These are phyloP conservation scores for Microsporum ferrugineum DNA, from an alignment of 2,329 filamentous ascomycete genomes.

Conservation along the genomic window DNA sequence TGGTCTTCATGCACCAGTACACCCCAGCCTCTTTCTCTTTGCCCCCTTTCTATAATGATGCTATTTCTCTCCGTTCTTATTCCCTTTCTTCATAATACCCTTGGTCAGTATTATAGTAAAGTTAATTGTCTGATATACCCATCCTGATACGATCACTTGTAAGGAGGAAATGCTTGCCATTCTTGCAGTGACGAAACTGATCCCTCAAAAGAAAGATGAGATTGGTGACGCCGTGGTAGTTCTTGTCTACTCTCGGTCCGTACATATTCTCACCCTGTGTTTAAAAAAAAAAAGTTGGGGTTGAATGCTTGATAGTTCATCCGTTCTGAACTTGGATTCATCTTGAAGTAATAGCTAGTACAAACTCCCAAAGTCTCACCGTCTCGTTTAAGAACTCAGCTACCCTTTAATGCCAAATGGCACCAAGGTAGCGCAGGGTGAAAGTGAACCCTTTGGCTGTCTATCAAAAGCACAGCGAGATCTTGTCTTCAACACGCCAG, in stretches of 20 bases:
- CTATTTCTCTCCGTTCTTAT: background rate
- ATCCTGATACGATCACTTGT: background rate
- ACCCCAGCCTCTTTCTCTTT: background rate
- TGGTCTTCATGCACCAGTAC: background rate
- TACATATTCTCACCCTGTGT: background rate
- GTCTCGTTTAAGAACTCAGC: background rate
- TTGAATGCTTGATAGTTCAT: background rate
- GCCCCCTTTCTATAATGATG: constrained; percentile 2
- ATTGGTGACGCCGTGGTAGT: background rate
- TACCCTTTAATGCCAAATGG: background rate
- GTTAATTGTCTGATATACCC: constrained; percentile 2
- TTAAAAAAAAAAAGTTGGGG: background rate
- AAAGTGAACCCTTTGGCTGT: background rate
- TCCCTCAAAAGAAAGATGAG: background rate
- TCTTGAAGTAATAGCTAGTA: background rate
- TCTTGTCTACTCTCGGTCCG: background rate
- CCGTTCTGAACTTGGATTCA: background rate
- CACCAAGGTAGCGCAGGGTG: background rate
- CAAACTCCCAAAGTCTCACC: background rate
- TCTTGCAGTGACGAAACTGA: background rate
- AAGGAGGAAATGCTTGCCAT: background rate
- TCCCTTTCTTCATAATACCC: constrained; percentile 1
- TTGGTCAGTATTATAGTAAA: constrained; percentile 2
- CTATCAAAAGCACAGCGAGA: background rate
- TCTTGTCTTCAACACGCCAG: background rate